Percentiles rank a stretch among this genome's conserved stretches.
Evolutionary conservation across 192 early-diverging fungal species (phyloP).

Genomic region (Backusella mclennaniae): DNA sequence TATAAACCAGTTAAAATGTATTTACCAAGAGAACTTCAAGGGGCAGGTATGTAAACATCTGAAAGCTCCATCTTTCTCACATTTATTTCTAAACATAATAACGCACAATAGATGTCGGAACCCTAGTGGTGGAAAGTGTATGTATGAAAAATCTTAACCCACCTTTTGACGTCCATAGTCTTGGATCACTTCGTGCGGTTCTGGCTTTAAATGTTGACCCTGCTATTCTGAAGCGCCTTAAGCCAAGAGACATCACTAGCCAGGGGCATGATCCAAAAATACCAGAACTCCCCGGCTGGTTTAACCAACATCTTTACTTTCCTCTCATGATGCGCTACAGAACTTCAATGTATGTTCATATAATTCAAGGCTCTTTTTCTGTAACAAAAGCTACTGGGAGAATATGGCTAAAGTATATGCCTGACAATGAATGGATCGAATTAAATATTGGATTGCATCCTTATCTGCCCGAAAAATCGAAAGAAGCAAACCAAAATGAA

Average conservation of each 20-base stretch:
- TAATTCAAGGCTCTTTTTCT: background rate
- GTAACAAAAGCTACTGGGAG: slow-evolving; percentile 11
- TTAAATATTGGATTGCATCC: slow-evolving; percentile 12
- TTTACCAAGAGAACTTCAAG: slow-evolving; percentile 8
- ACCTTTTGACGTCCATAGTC: slow-evolving; percentile 7
- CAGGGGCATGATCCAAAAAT: background rate
- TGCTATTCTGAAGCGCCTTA: slow-evolving; percentile 1
- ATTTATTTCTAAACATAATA: background rate
- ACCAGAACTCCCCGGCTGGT: slow-evolving; percentile 7
- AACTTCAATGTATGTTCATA: slow-evolving; percentile 19
- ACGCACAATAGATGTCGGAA: slow-evolving; percentile 18
- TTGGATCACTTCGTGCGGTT: slow-evolving; percentile 3
- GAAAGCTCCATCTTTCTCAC: background rate
- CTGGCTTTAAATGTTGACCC: slow-evolving; percentile 25
- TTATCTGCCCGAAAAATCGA: slow-evolving; percentile 2
- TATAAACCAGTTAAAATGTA: slow-evolving; percentile 31
- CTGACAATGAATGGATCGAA: slow-evolving; percentile 23
- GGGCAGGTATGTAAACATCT: slow-evolving; percentile 7
- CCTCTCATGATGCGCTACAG: slow-evolving; percentile 26
- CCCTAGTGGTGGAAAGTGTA: slow-evolving; percentile 23
- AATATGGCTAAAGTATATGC: slow-evolving; percentile 17
- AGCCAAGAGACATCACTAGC: slow-evolving; percentile 6
- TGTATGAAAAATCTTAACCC: background rate
- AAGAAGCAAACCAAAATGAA: slow-evolving; percentile 31
- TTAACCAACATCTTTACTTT: slow-evolving; percentile 14